These are phyloP conservation scores for Solanum hybrid DNA, from an alignment of 305 asterid species.

Conservation along the genomic window DNA sequence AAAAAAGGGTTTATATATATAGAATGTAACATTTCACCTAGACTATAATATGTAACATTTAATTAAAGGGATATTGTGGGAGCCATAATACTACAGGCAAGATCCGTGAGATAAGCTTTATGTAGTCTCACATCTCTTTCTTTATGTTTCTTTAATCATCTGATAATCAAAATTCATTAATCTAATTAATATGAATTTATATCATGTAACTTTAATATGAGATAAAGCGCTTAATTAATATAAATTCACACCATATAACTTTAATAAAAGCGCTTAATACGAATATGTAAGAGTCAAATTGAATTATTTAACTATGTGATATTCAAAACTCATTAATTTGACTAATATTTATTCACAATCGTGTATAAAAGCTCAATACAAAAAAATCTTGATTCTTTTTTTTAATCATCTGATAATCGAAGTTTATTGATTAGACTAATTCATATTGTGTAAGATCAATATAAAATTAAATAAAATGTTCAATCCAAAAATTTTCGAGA, in stretches of 20 bases:
- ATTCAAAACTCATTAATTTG: not conserved
- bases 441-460: not conserved
- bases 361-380: too few relatives aligned
- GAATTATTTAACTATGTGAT: not conserved
- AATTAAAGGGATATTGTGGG: constrained; percentile 15
- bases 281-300: not conserved
- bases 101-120: constrained; percentile 24
- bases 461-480: not conserved
- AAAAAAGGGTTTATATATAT: not conserved
- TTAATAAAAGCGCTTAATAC: not conserved
- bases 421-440: not conserved
- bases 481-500: not conserved
- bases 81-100: constrained; percentile 15
- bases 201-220: not conserved
- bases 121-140: not conserved
- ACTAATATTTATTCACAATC: not conserved
- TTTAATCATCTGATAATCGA: not conserved
- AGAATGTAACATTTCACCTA: not conserved
- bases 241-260: not conserved
- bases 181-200: not conserved
- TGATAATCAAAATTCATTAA: not conserved
- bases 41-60: not conserved
- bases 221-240: not conserved
- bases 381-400: too few relatives aligned
- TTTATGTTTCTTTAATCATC: not conserved